Evolutionary conservation across 495 filamentous ascomycete species (phyloP), one percentile per base, ranked within the genome.

Genomic region (Xylaria bambusicola): DNA sequence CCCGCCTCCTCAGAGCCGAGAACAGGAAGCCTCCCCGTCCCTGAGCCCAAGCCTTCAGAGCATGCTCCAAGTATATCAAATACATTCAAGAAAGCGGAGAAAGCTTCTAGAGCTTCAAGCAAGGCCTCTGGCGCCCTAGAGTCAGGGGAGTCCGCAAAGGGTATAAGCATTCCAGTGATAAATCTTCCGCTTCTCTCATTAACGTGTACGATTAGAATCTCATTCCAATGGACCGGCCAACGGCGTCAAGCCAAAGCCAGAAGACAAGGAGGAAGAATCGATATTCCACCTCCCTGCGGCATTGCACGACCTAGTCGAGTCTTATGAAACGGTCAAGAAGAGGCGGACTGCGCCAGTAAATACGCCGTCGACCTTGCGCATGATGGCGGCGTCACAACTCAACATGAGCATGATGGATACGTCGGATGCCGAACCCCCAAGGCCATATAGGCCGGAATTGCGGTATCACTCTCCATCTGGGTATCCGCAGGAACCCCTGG

Each of bases 281-380:
- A 88, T 98, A 52, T 98, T 91, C 73, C 92, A 98, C 67, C 84
- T 98, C n/a, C 94, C 94, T 2, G 84, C 92, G 12, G 88, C 90
- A 13, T 78, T 98, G 26, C 89, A 92, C 68, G 94, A 98, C 67
- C 77, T 98, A 57, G 82, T 97, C 33, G 88, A 96, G 46, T 90
- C 92, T 2, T 97, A 92, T 66, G 93, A 98, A 68, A 20, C 33
- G 8, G 80, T 85, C 17, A 93, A 89, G 31, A 93, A 90, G 72
- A 84, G 81, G 64, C 82, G 87, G 18, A 74, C 83, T 20, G 73
- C 77, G 15, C 77, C 80, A 18, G 75, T 84, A 5, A 76, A 80
- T 31, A 79, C 88, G 15, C 82, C 83, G 27, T 82, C 85, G n/a
- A 82, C 85, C 18, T 84, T 91, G 61, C 82, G 86, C 36, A 85